Percentiles rank a stretch among this genome's conserved stretches.
Evolutionary conservation across 1,284 basidiomycete species (phyloP).

Genomic region (Neolentinus lepideus): DNA sequence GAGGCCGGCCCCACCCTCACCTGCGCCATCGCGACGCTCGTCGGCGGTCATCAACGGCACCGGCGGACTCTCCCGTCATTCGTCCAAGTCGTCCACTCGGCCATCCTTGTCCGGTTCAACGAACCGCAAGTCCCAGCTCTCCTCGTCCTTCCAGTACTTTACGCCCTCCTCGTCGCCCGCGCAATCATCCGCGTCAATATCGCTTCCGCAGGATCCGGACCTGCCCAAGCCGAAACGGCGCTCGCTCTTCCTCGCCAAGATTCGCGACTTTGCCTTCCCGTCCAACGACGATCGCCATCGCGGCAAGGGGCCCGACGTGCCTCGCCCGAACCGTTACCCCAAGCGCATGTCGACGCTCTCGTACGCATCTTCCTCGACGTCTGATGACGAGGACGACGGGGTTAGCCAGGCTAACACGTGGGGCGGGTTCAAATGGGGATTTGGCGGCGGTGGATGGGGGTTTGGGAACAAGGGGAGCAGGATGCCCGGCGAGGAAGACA

Average conservation of each 20-base stretch:
- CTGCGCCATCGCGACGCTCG: conserved; percentile 47
- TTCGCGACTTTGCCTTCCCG: conserved; percentile 59
- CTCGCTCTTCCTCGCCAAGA: conserved; percentile 32
- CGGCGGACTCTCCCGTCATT: conserved; percentile 25
- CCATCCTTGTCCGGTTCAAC: conserved; percentile 14
- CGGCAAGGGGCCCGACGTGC: conserved; percentile 46
- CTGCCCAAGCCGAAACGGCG: conserved; percentile 12
- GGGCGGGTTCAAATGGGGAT: not conserved
- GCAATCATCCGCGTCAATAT: not conserved
- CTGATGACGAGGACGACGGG: conserved; percentile 18
- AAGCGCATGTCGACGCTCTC: conserved; percentile 26
- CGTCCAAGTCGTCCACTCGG: conserved; percentile 12
- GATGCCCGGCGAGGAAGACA: conserved; percentile 9
- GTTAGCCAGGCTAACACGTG: not conserved
- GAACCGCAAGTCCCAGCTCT: conserved; percentile 16
- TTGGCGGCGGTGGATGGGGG: not conserved
- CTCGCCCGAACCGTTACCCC: conserved; percentile 38
- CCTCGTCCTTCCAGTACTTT: not conserved
- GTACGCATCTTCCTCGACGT: conserved; percentile 20
- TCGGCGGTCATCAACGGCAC: conserved; percentile 23
- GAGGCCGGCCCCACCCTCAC: conserved; percentile 61
- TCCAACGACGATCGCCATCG: conserved; percentile 43
- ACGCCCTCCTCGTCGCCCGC: conserved; percentile 1
- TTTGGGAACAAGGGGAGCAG: not conserved
- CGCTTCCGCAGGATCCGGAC: not conserved